A percentile compares a stretch with the other conserved stretches of the same genome.
phyloP scores from a whole-genome alignment of 1,284 basidiomycete species.

The Pascua sp. region DNA sequence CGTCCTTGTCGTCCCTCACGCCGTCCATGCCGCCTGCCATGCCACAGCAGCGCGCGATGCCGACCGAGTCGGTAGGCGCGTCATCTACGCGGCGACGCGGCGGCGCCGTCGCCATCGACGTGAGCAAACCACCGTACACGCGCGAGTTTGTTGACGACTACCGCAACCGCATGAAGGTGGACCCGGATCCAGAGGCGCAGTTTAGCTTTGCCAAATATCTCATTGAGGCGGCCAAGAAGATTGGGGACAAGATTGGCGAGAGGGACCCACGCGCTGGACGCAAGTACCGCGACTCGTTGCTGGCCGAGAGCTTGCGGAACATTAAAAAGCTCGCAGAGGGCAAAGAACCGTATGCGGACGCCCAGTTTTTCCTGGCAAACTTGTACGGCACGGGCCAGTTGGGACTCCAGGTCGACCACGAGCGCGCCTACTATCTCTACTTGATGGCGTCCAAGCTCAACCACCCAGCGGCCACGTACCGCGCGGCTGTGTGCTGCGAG shows the following conservation, averaged over 20 bases:
- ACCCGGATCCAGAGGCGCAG: conserved; percentile 98
- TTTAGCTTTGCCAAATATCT: conserved; percentile 96
- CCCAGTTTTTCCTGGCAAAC: conserved; percentile 99
- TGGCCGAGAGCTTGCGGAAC: conserved; percentile 86
- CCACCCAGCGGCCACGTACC: conserved; percentile 90
- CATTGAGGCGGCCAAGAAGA: conserved; percentile 96
- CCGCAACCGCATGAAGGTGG: conserved; percentile 90
- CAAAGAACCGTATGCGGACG: conserved; percentile 79
- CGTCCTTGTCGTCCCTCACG: conserved; percentile 27
- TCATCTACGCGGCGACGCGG: conserved; percentile 51
- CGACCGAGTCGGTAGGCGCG: conserved; percentile 54
- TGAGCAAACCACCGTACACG: conserved; percentile 82
- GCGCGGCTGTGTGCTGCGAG: conserved; percentile 98
- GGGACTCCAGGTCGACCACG: conserved; percentile 92
- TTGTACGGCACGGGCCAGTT: conserved; percentile 94
- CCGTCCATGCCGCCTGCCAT: conserved; percentile 28
- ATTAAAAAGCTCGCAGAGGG: conserved; percentile 68
- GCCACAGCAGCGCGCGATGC: conserved; percentile 19
- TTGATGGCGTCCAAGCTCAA: conserved; percentile 97
- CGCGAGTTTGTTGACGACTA: conserved; percentile 98
- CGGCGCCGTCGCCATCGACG: conserved; percentile 69
- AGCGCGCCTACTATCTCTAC: conserved; percentile 97
- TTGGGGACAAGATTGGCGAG: conserved; percentile 71
- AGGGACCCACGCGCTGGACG: conserved; percentile 52
- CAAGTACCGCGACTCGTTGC: conserved; percentile 85